These are phyloP conservation scores for Candida mattraensis DNA, from an alignment of 805 yeast genomes.

Conservation along the genomic window DNA sequence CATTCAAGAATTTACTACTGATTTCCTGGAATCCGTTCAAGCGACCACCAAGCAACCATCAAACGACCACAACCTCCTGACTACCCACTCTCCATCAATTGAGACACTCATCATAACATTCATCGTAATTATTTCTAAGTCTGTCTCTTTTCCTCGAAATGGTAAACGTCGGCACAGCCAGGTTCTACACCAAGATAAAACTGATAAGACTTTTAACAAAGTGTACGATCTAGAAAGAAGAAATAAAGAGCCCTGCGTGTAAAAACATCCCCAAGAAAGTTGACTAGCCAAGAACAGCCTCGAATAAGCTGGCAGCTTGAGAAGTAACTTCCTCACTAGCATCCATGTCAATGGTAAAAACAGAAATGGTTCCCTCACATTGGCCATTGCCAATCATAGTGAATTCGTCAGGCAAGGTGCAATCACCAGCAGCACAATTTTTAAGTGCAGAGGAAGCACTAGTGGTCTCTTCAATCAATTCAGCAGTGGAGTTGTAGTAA, in stretches of 20 bases:
- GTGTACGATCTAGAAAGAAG: not conserved
- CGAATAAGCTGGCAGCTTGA: conserved; percentile 15
- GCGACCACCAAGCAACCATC: too few relatives aligned
- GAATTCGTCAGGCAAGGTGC: conserved; percentile 44
- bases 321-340: conserved; percentile 24
- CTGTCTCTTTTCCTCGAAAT: too few relatives aligned
- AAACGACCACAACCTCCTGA: too few relatives aligned
- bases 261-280: not conserved
- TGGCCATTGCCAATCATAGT: conserved; percentile 28
- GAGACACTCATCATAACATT: too few relatives aligned
- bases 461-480: conserved; percentile 24
- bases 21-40: too few relatives aligned
- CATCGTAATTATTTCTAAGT: too few relatives aligned
- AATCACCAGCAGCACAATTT: conserved; percentile 42
- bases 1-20: too few relatives aligned
- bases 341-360: conserved; percentile 50
- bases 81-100: too few relatives aligned
- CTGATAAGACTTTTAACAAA: too few relatives aligned
- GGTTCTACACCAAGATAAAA: too few relatives aligned
- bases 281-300: conserved; percentile 11
- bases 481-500: conserved; percentile 41
- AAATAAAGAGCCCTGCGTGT: not conserved
- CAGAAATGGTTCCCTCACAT: conserved; percentile 46
- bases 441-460: conserved; percentile 22
- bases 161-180: too few relatives aligned